Percentiles rank a stretch among this genome's conserved stretches.
Conservation (phyloP, 75 land plant species). For the Larix kaempferi region DNA sequence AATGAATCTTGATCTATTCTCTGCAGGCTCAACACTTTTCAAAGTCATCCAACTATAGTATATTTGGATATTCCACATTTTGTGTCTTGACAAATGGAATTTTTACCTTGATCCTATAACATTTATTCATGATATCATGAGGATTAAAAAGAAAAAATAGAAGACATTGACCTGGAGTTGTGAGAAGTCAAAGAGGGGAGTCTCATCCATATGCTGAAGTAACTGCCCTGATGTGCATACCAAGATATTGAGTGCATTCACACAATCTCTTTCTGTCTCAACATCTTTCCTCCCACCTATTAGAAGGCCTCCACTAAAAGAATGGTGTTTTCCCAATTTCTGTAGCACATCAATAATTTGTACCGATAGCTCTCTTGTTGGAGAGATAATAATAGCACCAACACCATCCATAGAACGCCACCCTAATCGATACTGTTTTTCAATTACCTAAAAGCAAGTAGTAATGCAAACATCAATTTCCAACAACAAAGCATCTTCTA, state of each 20-base stretch:
- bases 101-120: no score
- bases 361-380: constrained; percentile 81
- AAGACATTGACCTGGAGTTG: constrained; percentile 96
- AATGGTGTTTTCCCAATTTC: constrained; percentile 73
- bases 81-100: no score
- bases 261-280: constrained; percentile 65
- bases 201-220: constrained; percentile 97
- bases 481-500: no score
- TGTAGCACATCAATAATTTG: constrained; percentile 82
- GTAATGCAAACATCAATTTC: no score
- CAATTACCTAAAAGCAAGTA: no score
- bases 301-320: constrained; percentile 80
- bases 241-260: constrained; percentile 67
- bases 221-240: constrained; percentile 93
- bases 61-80: no score
- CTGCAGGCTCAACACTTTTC: no score
- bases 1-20: no score
- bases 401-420: constrained; percentile 84
- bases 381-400: constrained; percentile 86
- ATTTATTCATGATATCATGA: no score
- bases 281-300: constrained; percentile 93
- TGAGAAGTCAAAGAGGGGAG: constrained; percentile 85
- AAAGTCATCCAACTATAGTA: no score
- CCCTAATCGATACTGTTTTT: no score
- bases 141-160: no score